A percentile compares a stretch with the other conserved stretches of the same genome.
Conservation (phyloP, 768 basidiomycete species). For the Sistotremastrum suecicum region DNA sequence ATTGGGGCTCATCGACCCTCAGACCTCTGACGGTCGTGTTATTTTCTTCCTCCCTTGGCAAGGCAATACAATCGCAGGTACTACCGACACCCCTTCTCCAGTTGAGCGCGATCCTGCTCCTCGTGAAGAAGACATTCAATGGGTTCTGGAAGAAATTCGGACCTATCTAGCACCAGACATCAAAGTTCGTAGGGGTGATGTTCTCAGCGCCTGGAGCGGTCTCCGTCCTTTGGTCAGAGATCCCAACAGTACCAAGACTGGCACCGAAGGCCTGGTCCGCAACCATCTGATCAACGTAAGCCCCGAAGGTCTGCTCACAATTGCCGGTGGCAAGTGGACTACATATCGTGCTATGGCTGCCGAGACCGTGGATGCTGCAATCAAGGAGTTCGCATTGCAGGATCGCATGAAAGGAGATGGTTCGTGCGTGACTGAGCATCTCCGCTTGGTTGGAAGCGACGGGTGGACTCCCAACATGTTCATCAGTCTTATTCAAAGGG, state of each 20-base stretch:
- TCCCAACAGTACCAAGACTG: slow-evolving; percentile 26
- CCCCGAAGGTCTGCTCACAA: slow-evolving; percentile 73
- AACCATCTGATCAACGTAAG: slow-evolving; percentile 87
- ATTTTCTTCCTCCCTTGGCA: slow-evolving; percentile 99
- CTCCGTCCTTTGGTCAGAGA: slow-evolving; percentile 82
- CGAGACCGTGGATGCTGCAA: slow-evolving; percentile 82
- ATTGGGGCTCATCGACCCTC: slow-evolving; percentile 92
- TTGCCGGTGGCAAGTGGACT: slow-evolving; percentile 98
- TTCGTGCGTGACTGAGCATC: slow-evolving; percentile 57
- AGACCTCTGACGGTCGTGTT: slow-evolving; percentile 91
- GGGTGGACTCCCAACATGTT: slow-evolving; percentile 96
- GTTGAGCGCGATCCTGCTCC: slow-evolving; percentile 69
- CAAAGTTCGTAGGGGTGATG: slow-evolving; percentile 86
- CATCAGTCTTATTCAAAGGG: slow-evolving; percentile 85
- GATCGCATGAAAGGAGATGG: slow-evolving; percentile 31
- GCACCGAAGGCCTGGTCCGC: slow-evolving; percentile 77
- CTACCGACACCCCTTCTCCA: slow-evolving; percentile 72
- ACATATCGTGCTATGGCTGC: slow-evolving; percentile 94
- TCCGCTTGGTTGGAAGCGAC: slow-evolving; percentile 83
- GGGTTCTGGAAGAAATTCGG: slow-evolving; percentile 90
- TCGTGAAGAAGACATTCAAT: slow-evolving; percentile 87
- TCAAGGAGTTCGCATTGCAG: slow-evolving; percentile 61
- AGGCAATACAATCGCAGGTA: slow-evolving; percentile 93
- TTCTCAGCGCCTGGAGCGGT: slow-evolving; percentile 90
- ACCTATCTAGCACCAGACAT: slow-evolving; percentile 86